Base-by-base conservation (phyloP, 352 stramenopile species). In the Globisporangium carolinianum region DNA sequence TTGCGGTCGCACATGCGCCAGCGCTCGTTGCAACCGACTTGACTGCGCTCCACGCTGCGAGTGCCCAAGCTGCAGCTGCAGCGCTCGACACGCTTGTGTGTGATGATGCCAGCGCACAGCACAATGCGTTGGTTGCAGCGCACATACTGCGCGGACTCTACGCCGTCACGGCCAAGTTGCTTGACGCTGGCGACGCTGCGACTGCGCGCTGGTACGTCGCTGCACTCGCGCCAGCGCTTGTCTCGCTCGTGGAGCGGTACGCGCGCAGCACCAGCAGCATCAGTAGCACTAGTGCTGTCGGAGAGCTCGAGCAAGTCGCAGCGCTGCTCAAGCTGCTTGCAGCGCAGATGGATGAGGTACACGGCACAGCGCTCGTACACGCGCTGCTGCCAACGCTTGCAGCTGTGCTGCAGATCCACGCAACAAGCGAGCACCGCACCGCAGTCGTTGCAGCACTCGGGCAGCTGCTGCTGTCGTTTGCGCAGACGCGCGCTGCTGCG, bases 301-400 rank as follows among this genome's bases (percentile, higher is more conserved):
- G 66, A 3, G 67, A 77, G 49, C 47, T 89, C 15, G 54, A 74
- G 39, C 71, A 78, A 50, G 66, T 74, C 0, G 78, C 86, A 24
- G 56, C 63, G 37, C 67, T 87, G 47, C 63, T 92, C 37, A 67
- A 67, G 6, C 46, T 87, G 9, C 43, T 88, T 17, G 67, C 67
- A 2, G 58, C 63, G 9, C 79, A 86, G 52, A 57, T 92, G 10
- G 63, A 76, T 43, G 79, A 85, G 8, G 50, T 61, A 0, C 67
- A 75, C 55, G 73, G 75, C 5, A 55, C 66, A 3, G 54, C 67
- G 24, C 88, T 89, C 60, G 83, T 90, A 32, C 62, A 68, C 15
- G 63, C 90, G 47, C 57, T 90, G 54, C 67, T 90, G 7, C 76
- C 83, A 5, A 75, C 74, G 62, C 57, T 92, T 38, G 68, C 71